These are phyloP conservation scores for Coemansia sp. DNA, from an alignment of 192 early-diverging fungal genomes.

Conservation along the genomic window DNA sequence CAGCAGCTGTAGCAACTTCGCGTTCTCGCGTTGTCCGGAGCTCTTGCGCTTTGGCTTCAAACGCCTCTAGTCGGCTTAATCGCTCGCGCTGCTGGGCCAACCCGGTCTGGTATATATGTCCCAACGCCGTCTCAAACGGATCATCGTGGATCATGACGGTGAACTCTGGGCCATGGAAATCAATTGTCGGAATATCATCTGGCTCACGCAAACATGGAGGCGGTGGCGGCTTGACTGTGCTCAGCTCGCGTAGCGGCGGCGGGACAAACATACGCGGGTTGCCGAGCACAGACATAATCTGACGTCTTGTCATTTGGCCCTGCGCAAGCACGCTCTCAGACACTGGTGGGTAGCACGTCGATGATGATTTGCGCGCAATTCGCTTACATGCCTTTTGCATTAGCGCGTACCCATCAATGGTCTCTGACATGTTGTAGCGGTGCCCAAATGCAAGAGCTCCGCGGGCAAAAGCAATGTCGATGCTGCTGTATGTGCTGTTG, in stretches of 20 bases:
- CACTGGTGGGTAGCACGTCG: slow-evolving; percentile 34
- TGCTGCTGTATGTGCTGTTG: slow-evolving; percentile 41
- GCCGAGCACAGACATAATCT: slow-evolving; percentile 31
- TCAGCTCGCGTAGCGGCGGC: slow-evolving; percentile 39
- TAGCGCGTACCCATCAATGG: slow-evolving; percentile 51
- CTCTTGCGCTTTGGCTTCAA: slow-evolving; percentile 45
- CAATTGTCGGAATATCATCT: slow-evolving; percentile 48
- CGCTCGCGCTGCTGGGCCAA: slow-evolving; percentile 54
- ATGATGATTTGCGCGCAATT: slow-evolving; percentile 42
- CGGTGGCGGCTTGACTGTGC: slow-evolving; percentile 16
- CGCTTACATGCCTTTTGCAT: slow-evolving; percentile 55
- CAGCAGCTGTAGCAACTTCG: slow-evolving; percentile 13
- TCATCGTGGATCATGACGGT: slow-evolving; percentile 55
- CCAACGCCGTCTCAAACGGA: slow-evolving; percentile 56
- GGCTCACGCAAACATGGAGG: slow-evolving; percentile 38
- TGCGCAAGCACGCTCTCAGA: slow-evolving; percentile 20
- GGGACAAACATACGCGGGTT: slow-evolving; percentile 41
- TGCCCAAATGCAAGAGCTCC: slow-evolving; percentile 46
- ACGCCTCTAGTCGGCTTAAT: slow-evolving; percentile 47
- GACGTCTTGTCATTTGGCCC: slow-evolving; percentile 19
- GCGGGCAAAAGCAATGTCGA: slow-evolving; percentile 49
- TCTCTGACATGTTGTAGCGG: slow-evolving; percentile 53
- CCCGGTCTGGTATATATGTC: slow-evolving; percentile 52
- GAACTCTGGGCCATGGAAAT: slow-evolving; percentile 43
- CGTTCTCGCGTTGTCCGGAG: slow-evolving; percentile 29